Evolutionary conservation across 306 rosid species (phyloP), one percentile per base, ranked within the genome.

Genomic region (Cyclanthera cordifolia): DNA sequence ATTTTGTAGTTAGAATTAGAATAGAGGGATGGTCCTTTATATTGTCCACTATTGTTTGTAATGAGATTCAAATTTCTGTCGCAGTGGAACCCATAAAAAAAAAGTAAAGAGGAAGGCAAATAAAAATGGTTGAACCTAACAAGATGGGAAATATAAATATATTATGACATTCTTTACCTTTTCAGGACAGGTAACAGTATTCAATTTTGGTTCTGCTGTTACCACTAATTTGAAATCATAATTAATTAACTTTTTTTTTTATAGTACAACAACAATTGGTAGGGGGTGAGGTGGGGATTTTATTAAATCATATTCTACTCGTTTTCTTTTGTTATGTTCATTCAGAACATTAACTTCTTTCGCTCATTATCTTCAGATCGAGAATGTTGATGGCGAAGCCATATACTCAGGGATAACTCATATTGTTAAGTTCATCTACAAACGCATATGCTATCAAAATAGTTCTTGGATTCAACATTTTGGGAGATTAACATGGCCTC

Each of bases 401-500:
- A 80, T 89, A 53, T 93, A 93, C 80, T 82, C 87, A 5, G 84
- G 87, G 77, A 79, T 93, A 73, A 50, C 75, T 75, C 76, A 76
- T 60, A 77, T 82, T 77, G 74, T 89, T 72, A 81, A 81, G 84
- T 93, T 93, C 80, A 77, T 87, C 48, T 70, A 45, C 76, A 76
- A 63, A 67, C 68, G 77, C 39, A 76, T 93, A 77, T 93, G 95
- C 85, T 81, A 80, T 73, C 77, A 86, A 67, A 87, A 86, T 58
- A 73, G 70, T 54, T 79, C 85, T 60, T 93, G 98, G 98, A 82
- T 83, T 57, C 80, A 66, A 71, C 79, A 84, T 80, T 83, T 93
- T 72, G 98, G 98, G 73, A 74, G 95, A 64, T 82, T 90, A 89
- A 84, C 88, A 13, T 93, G 98, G 96, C 95, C 95, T 69, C 85